Base-by-base conservation (phyloP, 225 moss, liverwort and hornwort genomes). In the Straminergon stramineum region DNA sequence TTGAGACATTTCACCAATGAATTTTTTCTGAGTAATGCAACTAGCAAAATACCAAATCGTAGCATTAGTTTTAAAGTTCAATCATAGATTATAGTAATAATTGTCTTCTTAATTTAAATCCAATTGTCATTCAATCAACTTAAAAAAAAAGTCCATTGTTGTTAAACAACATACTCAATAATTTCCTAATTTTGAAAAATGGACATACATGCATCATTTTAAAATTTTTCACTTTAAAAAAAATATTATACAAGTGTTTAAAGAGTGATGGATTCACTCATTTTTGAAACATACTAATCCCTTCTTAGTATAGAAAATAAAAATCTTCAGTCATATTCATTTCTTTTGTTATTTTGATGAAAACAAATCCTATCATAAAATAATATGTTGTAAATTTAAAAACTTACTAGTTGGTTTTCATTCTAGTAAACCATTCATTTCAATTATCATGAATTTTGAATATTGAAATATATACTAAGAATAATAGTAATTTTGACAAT, bases 61-160 rank as follows among this genome's bases (percentile, higher is more conserved):
- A 73, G 6, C 1, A 48, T 82, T 71, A n/a, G 17, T 62, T 81
- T 18, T 4, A 26, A 67, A 56, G 4, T 41, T 66, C 18, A 56
- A 56, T 32, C 41, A 32, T 39, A 1, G 12, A 79, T 27, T n/a
- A 17, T 79, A 27, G 6, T 7, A 17, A 6, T n/a, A 2, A 26
- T 79, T 4, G 37, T 26, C 17, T 57, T 81, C 61, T 43, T 21
- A 41, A 31, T 21, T 62, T 31, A 14, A 43, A 41, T 62, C 1
- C 20, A 56, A 79, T n/a, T 57, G 27, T 79, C 1, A 17, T 17
- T 79, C 6, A 57, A n/a, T 7, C 1, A 27, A 27, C 16, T n/a
- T 79, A 10, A 26, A 37, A n/a, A n/a, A 10, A n/a, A 16, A 10
- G 0, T 12, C 0, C 0, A 0, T 51, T 55, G 15, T 26, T 37